Base-by-base conservation (phyloP, 768 basidiomycete genomes). In the Podaxis sp. region DNA sequence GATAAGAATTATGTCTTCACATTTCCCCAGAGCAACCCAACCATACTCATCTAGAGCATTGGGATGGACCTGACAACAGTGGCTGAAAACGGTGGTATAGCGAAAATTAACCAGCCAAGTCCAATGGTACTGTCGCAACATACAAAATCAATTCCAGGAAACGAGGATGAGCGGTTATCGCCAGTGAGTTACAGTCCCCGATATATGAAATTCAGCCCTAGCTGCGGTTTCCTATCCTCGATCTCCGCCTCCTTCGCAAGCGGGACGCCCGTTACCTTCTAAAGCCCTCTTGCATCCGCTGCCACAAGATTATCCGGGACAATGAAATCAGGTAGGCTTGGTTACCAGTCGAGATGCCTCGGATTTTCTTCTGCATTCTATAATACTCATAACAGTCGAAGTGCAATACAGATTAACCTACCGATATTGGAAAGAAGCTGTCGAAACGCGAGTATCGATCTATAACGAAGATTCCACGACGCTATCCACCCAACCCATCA, bases 321-420 rank as follows among this genome's bases (percentile, higher is more conserved):
- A 8, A 50, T 59, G 28, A 59, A 37, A 48, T 36, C 51, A 33
- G 26, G 51, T 46, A 53, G 52, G 5, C 60, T n/a, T 61, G 60
- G 60, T 61, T 44, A 61, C 60, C 50, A 60, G 36, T 41, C 44
- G 20, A 17, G 44, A 46, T 46, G 41, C 2, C 15, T 17, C 13
- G n/a, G 17, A 36, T 7, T 3, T 24, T 60, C 58, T 3, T 17
- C 15, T 8, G 28, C 38, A 28, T 41, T 54, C n/a, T 13, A 38
- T 40, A 4, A 22, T 8, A 17, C 17, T 36, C 10, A 20, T 17
- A 46, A 46, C 10, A 15, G 41, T 15, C n/a, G 41, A 44, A 44
- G 41, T 20, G 44, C 44, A 46, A 17, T 20, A 46, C 20, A 17
- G 8, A 46, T 46, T 46, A 46, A 20, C 20, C 44, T 46, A n/a